Evolutionary conservation across 306 rosid genomes (phyloP).

Genomic region (Vicia faba): DNA sequence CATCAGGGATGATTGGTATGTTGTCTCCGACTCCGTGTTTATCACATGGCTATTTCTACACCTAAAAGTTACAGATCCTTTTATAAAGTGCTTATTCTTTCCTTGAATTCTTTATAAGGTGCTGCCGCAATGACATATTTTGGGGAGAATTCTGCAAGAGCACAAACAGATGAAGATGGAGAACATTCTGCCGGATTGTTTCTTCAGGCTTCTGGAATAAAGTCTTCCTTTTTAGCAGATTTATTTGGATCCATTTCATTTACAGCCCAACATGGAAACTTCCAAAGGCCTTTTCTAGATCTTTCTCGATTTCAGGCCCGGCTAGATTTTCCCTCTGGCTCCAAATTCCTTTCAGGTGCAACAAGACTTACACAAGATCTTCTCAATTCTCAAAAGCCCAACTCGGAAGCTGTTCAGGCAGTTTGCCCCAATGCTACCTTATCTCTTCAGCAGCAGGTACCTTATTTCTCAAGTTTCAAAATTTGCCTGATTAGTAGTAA

Average conservation of each 20-base stretch:
- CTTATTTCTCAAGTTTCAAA: too few species aligned
- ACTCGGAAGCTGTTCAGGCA: conserved; percentile 63
- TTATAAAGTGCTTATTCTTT: conserved; percentile 27
- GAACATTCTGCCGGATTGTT: conserved; percentile 52
- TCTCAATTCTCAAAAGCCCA: conserved; percentile 64
- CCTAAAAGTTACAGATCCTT: too few species aligned
- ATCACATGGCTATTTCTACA: too few species aligned
- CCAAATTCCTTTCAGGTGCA: conserved; percentile 72
- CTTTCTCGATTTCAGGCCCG: conserved; percentile 77
- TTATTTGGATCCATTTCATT: conserved; percentile 66
- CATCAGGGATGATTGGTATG: conserved; percentile 78
- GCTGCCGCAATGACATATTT: conserved; percentile 59
- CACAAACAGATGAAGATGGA: conserved; percentile 43
- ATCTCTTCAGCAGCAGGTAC: conserved; percentile 92
- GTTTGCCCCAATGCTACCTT: conserved; percentile 66
- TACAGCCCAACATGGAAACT: conserved; percentile 84
- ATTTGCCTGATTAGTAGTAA: too few species aligned
- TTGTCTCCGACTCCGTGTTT: conserved; percentile 27
- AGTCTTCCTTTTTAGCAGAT: conserved; percentile 69
- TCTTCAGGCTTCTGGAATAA: conserved; percentile 52
- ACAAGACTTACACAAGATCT: conserved; percentile 61
- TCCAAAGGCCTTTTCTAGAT: conserved; percentile 70
- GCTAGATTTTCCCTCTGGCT: conserved; percentile 79
- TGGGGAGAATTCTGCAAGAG: conserved; percentile 59
- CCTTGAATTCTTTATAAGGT: conserved; percentile 51